Base-by-base conservation (phyloP, 495 filamentous ascomycete genomes). In the Aspergillus sparsus region DNA sequence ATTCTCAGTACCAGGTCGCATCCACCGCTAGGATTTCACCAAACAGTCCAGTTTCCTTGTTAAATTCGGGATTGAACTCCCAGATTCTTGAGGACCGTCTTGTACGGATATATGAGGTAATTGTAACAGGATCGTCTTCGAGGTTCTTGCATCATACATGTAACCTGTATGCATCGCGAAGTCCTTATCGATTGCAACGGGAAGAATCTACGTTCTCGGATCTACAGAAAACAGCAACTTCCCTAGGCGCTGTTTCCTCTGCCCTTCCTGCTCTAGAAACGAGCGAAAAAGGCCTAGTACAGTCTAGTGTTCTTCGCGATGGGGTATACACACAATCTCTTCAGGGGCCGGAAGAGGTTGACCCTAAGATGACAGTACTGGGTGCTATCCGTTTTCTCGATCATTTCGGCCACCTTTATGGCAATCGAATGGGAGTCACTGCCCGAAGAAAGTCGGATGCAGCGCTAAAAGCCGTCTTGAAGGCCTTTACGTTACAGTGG, bases 331-430 rank as follows among this genome's bases (percentile, higher is more conserved):
- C 21, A 27, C 21, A 27, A 27, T 27, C 21, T 27, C 21, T 3
- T 27, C 21, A 27, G 21, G 21, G 21, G 21, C 21, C 21, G 21
- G 21, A 27, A 27, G 57, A 50, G 11, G 31, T 16, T 45, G 36
- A 34, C 0, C 47, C 27, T n/a, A 37, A 53, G 7, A 69, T 42
- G 66, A 33, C 39, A 9, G n/a, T 47, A 16, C n/a, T 69, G 5
- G 69, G 69, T 6, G 60, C 59, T 15, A 51, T 59, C 36, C 57
- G 60, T 5, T 72, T 70, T n/a, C 39, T 72, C 36, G 69, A 72
- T 49, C 67, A 72, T 57, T 70, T 72, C 21, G 60, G 58, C 32
- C 57, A 61, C 18, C 55, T 72, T 3, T 72, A 70, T 37, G 67
- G 63, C 6, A 72, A 72, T 39, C 49, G 49, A 35, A 18, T 70